phyloP scores from a whole-genome alignment of 345 rosid species.

The Eucalyptus guilfoylei region DNA sequence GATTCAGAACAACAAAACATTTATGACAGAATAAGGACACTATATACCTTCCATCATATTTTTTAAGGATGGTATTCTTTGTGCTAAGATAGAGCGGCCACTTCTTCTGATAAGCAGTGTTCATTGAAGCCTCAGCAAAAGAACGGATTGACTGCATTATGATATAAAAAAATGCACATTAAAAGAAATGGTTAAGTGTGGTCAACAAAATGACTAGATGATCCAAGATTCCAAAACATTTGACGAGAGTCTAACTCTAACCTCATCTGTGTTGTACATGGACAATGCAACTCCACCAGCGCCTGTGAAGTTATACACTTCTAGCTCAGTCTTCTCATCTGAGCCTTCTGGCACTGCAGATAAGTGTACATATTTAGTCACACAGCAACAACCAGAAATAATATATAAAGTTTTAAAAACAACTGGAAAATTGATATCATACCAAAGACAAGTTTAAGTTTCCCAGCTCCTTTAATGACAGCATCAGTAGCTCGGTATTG shows the following conservation, averaged over 20 bases:
- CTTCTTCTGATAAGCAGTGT: constrained; percentile 77
- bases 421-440: neutral
- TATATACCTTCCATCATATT: constrained; percentile 94
- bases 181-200: neutral
- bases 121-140: constrained; percentile 96
- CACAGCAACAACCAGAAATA: neutral
- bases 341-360: constrained; percentile 67
- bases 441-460: constrained; percentile 88
- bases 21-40: neutral
- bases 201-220: neutral
- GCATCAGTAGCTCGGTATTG: constrained; percentile 92
- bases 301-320: constrained; percentile 81
- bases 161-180: neutral
- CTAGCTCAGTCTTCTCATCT: constrained; percentile 61
- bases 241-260: neutral
- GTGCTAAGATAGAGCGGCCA: constrained; percentile 99
- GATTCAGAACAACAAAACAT: neutral
- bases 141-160: constrained; percentile 66
- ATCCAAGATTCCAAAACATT: neutral
- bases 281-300: constrained; percentile 87
- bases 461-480: constrained; percentile 87
- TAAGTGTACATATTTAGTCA: neutral
- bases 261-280: constrained; percentile 99
- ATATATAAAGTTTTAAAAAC: neutral
- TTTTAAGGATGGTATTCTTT: constrained; percentile 95